These are phyloP conservation scores for Huntiella abstrusa DNA, from an alignment of 2,329 filamentous ascomycete species.

Conservation along the genomic window DNA sequence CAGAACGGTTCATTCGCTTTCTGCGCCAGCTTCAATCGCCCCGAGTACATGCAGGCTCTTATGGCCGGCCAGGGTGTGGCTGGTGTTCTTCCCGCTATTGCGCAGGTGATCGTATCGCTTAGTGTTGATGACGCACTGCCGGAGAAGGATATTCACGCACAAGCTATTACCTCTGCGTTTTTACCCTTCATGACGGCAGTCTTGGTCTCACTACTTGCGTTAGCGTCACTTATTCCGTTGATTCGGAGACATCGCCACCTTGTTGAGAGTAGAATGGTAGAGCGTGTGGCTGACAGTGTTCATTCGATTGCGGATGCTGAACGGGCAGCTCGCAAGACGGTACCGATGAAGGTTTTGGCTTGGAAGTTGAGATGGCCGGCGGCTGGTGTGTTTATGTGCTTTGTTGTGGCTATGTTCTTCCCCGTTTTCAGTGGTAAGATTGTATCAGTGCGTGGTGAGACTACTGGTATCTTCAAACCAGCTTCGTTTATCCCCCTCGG, in stretches of 20 bases:
- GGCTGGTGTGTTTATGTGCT: slow-evolving; percentile 60
- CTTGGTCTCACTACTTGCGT: slow-evolving; percentile 46
- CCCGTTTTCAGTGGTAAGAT: slow-evolving; percentile 71
- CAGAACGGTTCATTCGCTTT: slow-evolving; percentile 94
- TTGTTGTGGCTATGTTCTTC: slow-evolving; percentile 79
- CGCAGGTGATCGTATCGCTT: slow-evolving; percentile 71
- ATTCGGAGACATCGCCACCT: slow-evolving; percentile 39
- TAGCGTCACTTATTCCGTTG: slow-evolving; percentile 59
- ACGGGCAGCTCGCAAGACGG: slow-evolving; percentile 28
- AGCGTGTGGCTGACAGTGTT: slow-evolving; percentile 30
- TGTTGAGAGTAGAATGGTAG: slow-evolving; percentile 28
- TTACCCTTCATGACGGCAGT: slow-evolving; percentile 84
- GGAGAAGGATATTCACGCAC: slow-evolving; percentile 14
- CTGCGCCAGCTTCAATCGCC: slow-evolving; percentile 63
- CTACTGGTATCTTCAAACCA: slow-evolving; percentile 45
- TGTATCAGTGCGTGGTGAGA: slow-evolving; percentile 23
- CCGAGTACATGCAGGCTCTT: slow-evolving; percentile 86
- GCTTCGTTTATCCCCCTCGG: slow-evolving; percentile 73
- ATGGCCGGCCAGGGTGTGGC: slow-evolving; percentile 90
- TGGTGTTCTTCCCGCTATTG: slow-evolving; percentile 71
- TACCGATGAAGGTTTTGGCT: slow-evolving; percentile 45
- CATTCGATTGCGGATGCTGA: slow-evolving; percentile 34
- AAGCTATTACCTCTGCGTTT: slow-evolving; percentile 52
- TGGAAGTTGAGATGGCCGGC: slow-evolving; percentile 63
- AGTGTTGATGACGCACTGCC: slow-evolving; percentile 18